A percentile compares a stretch with the other conserved stretches of the same genome.
Conservation (phyloP, 169 alveolate species). For the Cryptosporidium tyzzeri region DNA sequence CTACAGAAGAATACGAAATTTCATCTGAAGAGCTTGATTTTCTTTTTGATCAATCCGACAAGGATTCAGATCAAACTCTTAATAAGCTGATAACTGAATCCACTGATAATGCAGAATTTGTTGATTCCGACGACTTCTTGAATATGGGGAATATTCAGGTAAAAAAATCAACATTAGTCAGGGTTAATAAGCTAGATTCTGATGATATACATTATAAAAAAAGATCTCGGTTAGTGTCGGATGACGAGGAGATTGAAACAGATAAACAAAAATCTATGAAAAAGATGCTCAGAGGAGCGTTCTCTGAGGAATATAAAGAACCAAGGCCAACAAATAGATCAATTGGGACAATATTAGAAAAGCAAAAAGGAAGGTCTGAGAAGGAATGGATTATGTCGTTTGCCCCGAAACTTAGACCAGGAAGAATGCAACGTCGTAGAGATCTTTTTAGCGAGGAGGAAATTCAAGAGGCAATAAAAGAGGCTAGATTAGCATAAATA, state of each 20-base stretch:
- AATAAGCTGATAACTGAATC: neutral
- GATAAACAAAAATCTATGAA: neutral
- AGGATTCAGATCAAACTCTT: neutral
- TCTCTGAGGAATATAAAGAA: neutral
- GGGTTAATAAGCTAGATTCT: neutral
- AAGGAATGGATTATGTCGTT: constrained; percentile 66
- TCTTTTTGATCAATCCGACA: neutral
- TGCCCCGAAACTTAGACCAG: constrained; percentile 70
- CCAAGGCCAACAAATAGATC: neutral
- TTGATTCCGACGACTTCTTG: neutral
- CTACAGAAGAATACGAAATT: neutral
- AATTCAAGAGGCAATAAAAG: constrained; percentile 37
- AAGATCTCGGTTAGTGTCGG: too few relatives aligned
- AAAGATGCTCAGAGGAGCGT: constrained; percentile 16
- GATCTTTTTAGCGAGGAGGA: constrained; percentile 52
- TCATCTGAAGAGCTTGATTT: constrained; percentile 13
- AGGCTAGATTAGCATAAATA: neutral
- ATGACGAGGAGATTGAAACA: neutral
- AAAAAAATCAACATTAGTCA: neutral
- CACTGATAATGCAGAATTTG: neutral
- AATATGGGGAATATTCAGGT: neutral
- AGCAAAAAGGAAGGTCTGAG: neutral
- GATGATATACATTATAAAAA: neutral
- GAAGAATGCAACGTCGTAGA: constrained; percentile 59
- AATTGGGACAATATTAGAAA: neutral